phyloP scores from a whole-genome alignment of 352 stramenopile species.

The Phytophthora cryptogea region DNA sequence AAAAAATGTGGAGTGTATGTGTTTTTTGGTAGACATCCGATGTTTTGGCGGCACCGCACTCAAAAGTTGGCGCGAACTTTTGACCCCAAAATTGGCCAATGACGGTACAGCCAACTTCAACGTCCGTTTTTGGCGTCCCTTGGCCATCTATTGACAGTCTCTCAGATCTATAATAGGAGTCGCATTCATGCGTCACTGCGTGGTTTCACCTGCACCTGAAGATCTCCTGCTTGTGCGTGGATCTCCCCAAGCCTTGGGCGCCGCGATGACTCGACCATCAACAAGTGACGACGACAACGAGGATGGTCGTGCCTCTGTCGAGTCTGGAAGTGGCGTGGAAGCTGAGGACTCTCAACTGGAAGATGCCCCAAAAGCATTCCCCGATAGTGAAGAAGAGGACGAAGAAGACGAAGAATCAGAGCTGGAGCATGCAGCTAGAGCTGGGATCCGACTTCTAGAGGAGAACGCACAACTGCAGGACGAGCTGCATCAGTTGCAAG shows the following conservation, averaged over 20 bases:
- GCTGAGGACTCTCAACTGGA: conserved; percentile 20
- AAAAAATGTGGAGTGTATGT: background rate
- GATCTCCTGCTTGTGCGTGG: conserved; percentile 6
- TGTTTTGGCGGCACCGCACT: too few relatives aligned
- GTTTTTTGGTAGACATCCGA: too few relatives aligned
- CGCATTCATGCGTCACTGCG: conserved; percentile 3
- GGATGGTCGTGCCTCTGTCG: background rate
- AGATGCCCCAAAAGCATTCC: conserved; percentile 21
- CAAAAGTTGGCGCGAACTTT: background rate
- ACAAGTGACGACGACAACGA: conserved; percentile 6
- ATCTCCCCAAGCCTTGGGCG: background rate
- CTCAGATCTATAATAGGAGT: background rate
- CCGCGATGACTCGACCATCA: conserved; percentile 10
- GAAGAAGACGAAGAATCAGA: conserved; percentile 43
- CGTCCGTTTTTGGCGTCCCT: conserved; percentile 26
- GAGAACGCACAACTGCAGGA: conserved; percentile 73
- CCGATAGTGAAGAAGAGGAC: conserved; percentile 25
- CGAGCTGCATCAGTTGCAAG: conserved; percentile 53
- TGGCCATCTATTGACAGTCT: conserved; percentile 8
- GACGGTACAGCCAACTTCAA: conserved; percentile 20
- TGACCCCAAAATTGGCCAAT: conserved; percentile 2
- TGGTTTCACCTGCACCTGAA: conserved; percentile 17
- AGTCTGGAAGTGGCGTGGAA: conserved; percentile 5
- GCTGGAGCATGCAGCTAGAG: conserved; percentile 61
- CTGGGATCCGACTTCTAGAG: conserved; percentile 69